Conservation (phyloP, 1,284 basidiomycete species). For the Ustilago bromivora region DNA sequence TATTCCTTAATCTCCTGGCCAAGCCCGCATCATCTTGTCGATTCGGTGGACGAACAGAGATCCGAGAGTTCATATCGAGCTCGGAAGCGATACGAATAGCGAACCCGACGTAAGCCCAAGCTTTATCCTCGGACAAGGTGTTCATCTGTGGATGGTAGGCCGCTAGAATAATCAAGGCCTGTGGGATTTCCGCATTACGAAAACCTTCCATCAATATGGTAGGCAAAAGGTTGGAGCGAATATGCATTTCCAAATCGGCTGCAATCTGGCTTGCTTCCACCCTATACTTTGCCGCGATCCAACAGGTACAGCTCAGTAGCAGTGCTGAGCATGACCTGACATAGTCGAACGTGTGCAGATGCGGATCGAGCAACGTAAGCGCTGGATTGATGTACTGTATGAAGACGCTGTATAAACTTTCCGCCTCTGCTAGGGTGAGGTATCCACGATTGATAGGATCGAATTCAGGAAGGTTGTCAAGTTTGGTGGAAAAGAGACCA, state of each 20-base stretch:
- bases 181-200: constrained; percentile 48
- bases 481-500: constrained; percentile 47
- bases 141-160: constrained; percentile 53
- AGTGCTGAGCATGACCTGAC: constrained; percentile 47
- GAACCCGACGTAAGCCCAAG: constrained; percentile 53
- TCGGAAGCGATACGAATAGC: constrained; percentile 55
- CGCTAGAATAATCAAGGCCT: constrained; percentile 45
- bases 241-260: constrained; percentile 41
- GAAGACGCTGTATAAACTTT: constrained; percentile 40
- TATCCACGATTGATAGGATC: constrained; percentile 51
- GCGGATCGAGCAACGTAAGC: constrained; percentile 55
- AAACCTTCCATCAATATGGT: constrained; percentile 51
- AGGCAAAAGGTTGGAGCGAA: constrained; percentile 35
- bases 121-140: constrained; percentile 46
- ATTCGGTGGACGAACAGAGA: constrained; percentile 21
- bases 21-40: constrained; percentile 34
- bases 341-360: constrained; percentile 54
- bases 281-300: constrained; percentile 50
- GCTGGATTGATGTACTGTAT: constrained; percentile 51
- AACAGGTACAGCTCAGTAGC: constrained; percentile 46
- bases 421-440: constrained; percentile 40
- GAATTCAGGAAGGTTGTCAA: constrained; percentile 42
- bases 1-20: constrained; percentile 34
- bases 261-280: constrained; percentile 41
- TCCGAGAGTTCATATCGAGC: constrained; percentile 53